Conservation (phyloP, 2,329 filamentous ascomycete species). For the Sporothrix luriei region DNA sequence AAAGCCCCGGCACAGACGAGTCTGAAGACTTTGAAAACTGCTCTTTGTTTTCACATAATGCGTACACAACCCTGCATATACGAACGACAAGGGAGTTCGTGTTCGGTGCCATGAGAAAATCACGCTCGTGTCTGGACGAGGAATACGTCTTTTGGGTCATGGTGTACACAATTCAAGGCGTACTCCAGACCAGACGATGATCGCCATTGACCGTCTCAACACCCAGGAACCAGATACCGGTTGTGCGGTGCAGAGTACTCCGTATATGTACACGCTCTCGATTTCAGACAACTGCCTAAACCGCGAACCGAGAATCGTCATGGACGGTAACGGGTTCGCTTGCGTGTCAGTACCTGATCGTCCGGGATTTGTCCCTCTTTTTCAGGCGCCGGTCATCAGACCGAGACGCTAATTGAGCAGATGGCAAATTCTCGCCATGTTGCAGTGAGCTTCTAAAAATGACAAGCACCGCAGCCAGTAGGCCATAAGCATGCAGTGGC, state of each 20-base stretch:
- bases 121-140: neutral
- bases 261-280: neutral
- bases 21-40: neutral
- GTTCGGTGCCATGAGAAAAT: neutral
- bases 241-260: no score
- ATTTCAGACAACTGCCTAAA: neutral
- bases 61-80: neutral
- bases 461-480: neutral
- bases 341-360: slow-evolving; percentile 9
- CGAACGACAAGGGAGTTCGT: neutral
- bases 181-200: slow-evolving; percentile 1
- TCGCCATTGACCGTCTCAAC: neutral
- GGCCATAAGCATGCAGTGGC: neutral
- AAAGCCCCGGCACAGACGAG: neutral
- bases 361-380: neutral
- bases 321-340: neutral
- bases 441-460: neutral
- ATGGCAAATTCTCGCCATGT: neutral
- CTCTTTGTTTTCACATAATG: no score
- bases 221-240: slow-evolving; percentile 1
- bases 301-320: neutral
- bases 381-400: neutral
- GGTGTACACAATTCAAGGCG: neutral
- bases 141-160: neutral
- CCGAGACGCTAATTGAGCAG: neutral